Evolutionary conservation across 345 rosid species (phyloP), one percentile per base, ranked within the genome.

Genomic region (Acer yangbiense): DNA sequence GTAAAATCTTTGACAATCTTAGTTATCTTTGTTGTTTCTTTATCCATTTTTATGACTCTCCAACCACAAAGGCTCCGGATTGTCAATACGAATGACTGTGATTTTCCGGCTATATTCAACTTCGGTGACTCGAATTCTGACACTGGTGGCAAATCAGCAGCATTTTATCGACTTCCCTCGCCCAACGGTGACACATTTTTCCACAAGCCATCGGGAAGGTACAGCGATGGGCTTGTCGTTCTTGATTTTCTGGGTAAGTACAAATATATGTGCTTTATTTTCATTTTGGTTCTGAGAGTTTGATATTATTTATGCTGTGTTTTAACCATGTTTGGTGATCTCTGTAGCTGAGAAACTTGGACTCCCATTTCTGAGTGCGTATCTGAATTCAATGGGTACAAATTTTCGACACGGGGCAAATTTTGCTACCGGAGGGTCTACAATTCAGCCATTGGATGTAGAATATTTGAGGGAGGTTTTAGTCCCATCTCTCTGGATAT

Each of bases 401-500:
- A 87, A 76, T 64, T 87, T 85, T 69, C 77, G 76, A 25, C 85
- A 82, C 64, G 90, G 88, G 14, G 83, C 88, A 18, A 87, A 82
- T 62, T 87, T 83, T 76, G 88, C 85, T 3, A 83, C 84, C 0
- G 88, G 85, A 65, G 87, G 87, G 29, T 85, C 90, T 29, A 85
- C 88, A 23, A 72, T 83, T 77, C 78, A 80, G 75, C 81, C 79
- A 41, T 73, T 76, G 27, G 80, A 83, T 77, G 78, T 1, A 80
- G 79, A 66, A 77, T 78, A 9, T 72, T 58, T 18, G 76, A 82
- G 27, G 65, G 77, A 23, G 90, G 90, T 16, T 82, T 74, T 46
- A 85, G 90, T 41, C 90, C 90, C 39, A 79, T 87, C 48, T 85
- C 86, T 35, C 77, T 87, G 17, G 82, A 83, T 35, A 80, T 85